These are phyloP conservation scores for Epichloe hybrida DNA, from an alignment of 2,329 filamentous ascomycete species.

Conservation along the genomic window DNA sequence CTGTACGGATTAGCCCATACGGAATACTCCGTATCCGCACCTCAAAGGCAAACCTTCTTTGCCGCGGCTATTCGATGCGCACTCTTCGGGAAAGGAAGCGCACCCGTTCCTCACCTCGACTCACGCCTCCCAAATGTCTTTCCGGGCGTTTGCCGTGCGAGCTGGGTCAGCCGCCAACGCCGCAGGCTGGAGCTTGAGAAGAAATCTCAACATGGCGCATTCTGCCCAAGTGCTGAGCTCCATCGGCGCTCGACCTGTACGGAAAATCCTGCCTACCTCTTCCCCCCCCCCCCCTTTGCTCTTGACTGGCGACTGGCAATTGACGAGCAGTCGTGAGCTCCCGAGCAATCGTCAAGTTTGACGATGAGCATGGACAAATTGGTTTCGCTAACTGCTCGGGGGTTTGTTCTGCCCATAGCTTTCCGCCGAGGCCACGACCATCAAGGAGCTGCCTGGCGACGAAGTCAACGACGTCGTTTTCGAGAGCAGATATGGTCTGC, in stretches of 20 bases:
- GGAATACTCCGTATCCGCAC: too few species aligned
- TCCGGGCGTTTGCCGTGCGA: slow-evolving; percentile 37
- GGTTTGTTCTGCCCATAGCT: slow-evolving; percentile 13
- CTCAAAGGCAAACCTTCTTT: slow-evolving; percentile 6
- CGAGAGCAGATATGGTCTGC: slow-evolving; percentile 74
- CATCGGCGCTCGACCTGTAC: slow-evolving; percentile 25
- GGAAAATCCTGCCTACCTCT: neutral
- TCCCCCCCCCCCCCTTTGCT: too few species aligned
- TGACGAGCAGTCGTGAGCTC: too few species aligned
- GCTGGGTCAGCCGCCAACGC: slow-evolving; percentile 37
- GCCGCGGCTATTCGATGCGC: slow-evolving; percentile 20
- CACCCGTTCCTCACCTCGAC: slow-evolving; percentile 9
- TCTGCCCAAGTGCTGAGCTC: slow-evolving; percentile 58
- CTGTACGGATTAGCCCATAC: too few species aligned
- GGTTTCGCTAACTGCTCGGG: neutral
- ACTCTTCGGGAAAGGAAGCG: slow-evolving; percentile 19
- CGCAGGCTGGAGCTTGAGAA: slow-evolving; percentile 28
- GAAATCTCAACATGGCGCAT: slow-evolving; percentile 56
- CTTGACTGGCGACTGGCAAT: too few species aligned
- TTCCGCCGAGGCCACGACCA: slow-evolving; percentile 21
- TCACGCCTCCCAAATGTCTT: slow-evolving; percentile 38
- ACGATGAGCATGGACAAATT: neutral
- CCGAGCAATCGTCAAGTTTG: too few species aligned
- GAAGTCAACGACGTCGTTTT: slow-evolving; percentile 87
- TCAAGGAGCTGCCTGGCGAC: slow-evolving; percentile 51